Conservation (phyloP, 176 grass and related monocot species). For the bread wheat (Triticum aestivum) region IWGSC_CS_RefSeq_v2.1 NC_057808.1:479532877-479533376, state of each 20-base stretch:
- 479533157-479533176: neutral
- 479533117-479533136: neutral
- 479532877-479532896: conserved; percentile 65
- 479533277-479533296: neutral
- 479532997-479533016: conserved; percentile 78
- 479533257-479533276: neutral
- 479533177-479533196: neutral
- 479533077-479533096: neutral
- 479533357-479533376: no score
- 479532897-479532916: conserved; percentile 74
- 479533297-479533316: neutral
- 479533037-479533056: conserved; percentile 78
- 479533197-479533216: neutral
- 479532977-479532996: conserved; percentile 78
- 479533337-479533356: no score
- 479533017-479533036: conserved; percentile 80
- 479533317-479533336: no score
- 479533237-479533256: neutral
- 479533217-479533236: neutral
- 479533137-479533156: neutral
- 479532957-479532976: conserved; percentile 55
- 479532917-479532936: conserved; percentile 67
- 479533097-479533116: neutral
- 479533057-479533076: conserved; percentile 63
- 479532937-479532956: conserved; percentile 57